A percentile compares a stretch with the other conserved stretches of the same genome.
Conservation (phyloP, 2,329 filamentous ascomycete genomes). For the Epichloe sp. region DNA sequence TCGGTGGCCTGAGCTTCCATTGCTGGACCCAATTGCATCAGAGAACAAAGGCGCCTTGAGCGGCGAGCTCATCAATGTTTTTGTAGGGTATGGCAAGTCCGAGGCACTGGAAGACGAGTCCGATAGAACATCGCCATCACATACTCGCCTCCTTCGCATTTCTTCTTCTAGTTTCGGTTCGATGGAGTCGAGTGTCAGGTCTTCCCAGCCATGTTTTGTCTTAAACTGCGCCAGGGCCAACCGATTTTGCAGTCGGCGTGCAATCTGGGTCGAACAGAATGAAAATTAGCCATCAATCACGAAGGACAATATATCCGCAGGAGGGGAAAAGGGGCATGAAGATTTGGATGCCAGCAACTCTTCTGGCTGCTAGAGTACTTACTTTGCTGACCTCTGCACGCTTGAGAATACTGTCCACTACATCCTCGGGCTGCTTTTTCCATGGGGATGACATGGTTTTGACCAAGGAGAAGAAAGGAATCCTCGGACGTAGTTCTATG, state of each 20-base stretch:
- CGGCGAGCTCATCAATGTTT: conserved; percentile 68
- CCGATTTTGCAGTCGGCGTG: conserved; percentile 80
- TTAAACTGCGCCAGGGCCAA: conserved; percentile 95
- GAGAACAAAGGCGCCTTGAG: conserved; percentile 75
- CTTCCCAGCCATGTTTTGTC: conserved; percentile 89
- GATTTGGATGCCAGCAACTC: background rate
- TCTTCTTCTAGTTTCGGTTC: conserved; percentile 75
- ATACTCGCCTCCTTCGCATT: conserved; percentile 57
- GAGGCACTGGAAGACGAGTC: conserved; percentile 80
- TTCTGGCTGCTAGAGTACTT: conserved; percentile 16
- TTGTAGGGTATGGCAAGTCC: conserved; percentile 56
- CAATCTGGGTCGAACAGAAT: conserved; percentile 53
- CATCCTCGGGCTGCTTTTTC: conserved; percentile 50
- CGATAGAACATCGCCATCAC: conserved; percentile 62
- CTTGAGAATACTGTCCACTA: conserved; percentile 56
- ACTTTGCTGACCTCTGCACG: conserved; percentile 67
- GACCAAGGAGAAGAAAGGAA: background rate
- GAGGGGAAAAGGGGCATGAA: background rate
- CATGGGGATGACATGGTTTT: conserved; percentile 43
- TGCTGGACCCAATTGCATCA: conserved; percentile 62
- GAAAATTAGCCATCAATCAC: background rate
- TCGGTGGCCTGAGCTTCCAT: conserved; percentile 50
- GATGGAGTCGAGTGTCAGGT: conserved; percentile 72
- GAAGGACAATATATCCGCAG: background rate
- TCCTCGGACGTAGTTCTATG: background rate